A percentile compares a stretch with the other conserved stretches of the same genome.
Conservation (phyloP, 179 eudicot species). For the Spergularia azorica region DNA sequence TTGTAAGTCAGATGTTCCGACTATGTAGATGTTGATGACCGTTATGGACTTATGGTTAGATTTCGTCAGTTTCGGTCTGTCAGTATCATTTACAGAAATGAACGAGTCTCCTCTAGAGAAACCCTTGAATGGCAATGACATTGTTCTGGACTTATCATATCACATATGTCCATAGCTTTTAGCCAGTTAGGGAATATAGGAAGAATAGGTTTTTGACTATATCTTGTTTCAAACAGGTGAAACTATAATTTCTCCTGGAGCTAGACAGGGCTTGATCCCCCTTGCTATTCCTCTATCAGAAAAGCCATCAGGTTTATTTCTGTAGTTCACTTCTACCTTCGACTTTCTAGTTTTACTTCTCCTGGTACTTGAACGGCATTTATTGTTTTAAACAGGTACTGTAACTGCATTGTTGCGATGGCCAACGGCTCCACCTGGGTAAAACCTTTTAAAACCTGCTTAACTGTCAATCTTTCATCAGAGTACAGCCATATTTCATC, state of each 20-base stretch:
- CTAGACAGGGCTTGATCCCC: constrained; percentile 76
- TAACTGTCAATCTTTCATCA: constrained; percentile 10
- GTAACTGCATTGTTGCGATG: constrained; percentile 85
- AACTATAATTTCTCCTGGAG: constrained; percentile 70
- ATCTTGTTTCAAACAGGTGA: constrained; percentile 55
- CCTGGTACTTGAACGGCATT: not conserved
- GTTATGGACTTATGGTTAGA: not conserved
- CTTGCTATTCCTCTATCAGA: constrained; percentile 77
- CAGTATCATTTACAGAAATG: not conserved
- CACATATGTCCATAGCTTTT: not conserved
- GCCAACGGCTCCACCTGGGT: constrained; percentile 98
- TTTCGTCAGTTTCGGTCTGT: not conserved
- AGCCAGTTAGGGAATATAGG: not conserved
- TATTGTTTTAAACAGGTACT: constrained; percentile 44
- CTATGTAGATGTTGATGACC: not conserved
- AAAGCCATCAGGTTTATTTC: constrained; percentile 54
- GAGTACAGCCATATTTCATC: constrained; percentile 9
- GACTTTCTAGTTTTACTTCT: constrained; percentile 9
- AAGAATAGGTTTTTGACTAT: not conserved
- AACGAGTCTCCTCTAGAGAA: not conserved
- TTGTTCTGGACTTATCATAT: not conserved
- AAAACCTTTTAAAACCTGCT: constrained; percentile 27
- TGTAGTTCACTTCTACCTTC: not conserved
- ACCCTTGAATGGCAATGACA: not conserved
- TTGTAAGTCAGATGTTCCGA: not conserved